phyloP scores from a whole-genome alignment of 1,284 basidiomycete genomes.

The Ceraceosorus guamensis region DNA sequence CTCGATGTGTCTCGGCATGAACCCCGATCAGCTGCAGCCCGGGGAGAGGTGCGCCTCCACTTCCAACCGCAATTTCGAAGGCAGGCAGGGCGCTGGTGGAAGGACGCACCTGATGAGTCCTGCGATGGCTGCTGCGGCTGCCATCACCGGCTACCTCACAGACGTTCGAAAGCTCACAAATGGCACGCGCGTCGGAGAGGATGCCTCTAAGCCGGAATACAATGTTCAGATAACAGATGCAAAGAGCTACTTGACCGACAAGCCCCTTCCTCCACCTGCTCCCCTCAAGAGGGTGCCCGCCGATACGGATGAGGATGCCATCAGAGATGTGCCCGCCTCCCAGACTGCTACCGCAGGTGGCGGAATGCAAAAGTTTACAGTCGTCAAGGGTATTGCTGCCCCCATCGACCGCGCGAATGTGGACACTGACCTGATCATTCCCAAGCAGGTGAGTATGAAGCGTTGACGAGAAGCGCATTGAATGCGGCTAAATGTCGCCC shows the following conservation, averaged over 20 bases:
- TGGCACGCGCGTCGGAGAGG: conserved; percentile 22
- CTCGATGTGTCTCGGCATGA: conserved; percentile 48
- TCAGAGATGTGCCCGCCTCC: conserved; percentile 23
- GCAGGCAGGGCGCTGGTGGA: conserved; percentile 44
- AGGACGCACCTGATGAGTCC: conserved; percentile 46
- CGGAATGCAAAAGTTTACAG: conserved; percentile 40
- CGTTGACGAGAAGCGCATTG: no score
- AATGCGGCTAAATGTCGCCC: no score
- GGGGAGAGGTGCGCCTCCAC: conserved; percentile 48
- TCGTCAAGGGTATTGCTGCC: conserved; percentile 41
- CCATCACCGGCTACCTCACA: conserved; percentile 44
- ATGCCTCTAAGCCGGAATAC: conserved; percentile 27
- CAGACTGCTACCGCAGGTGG: conserved; percentile 15
- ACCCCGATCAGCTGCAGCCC: conserved; percentile 45
- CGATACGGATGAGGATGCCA: conserved; percentile 28
- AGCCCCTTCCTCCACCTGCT: conserved; percentile 16
- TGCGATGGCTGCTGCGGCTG: conserved; percentile 45
- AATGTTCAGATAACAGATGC: conserved; percentile 35
- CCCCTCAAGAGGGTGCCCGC: conserved; percentile 12
- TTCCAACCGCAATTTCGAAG: conserved; percentile 49
- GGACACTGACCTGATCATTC: conserved; percentile 47
- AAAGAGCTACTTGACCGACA: conserved; percentile 33
- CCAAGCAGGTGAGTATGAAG: conserved; percentile 21
- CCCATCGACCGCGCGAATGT: conserved; percentile 44
- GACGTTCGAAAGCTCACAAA: conserved; percentile 42